Base-by-base conservation (phyloP, 2,329 filamentous ascomycete species). In the Xylaria sp. region DNA sequence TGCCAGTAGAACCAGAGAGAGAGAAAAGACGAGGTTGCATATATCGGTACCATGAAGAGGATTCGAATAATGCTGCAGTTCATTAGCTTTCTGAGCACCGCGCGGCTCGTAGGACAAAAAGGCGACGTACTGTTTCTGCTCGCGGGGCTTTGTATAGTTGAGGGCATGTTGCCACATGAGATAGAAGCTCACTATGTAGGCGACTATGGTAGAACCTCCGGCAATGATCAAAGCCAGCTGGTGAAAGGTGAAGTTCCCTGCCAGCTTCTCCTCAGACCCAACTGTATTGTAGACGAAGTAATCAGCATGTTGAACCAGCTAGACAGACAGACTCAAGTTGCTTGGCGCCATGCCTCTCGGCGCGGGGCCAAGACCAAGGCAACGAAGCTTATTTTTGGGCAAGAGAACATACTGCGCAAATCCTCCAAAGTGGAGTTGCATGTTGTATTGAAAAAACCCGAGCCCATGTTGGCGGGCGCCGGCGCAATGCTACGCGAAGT, bases 11-110 rank as follows among this genome's bases (percentile, higher is more conserved):
- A 94, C 73, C 87, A 85, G 74, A 93, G 89, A 69, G 90, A 90
- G 46, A 95, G 85, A 77, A 92, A 92, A 41, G 92, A 90, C 23
- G 94, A 90, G 48, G 90, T 84, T 60, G 91, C 86, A 80, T 97
- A 97, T 70, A 97, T 85, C 48, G 94, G 94, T 59, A 97, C 88
- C 92, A 97, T 95, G 79, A 94, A 90, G 32, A 97, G 86, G 73
- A 97, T 95, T 58, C 94, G 92, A 75, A 97, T 94, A 76, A 96
- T 94, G 78, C 76, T 77, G 50, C 13, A 2, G 20, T 15, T 23
- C 58, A 90, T 93, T 74, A 57, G 57, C 44, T 58, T 20, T 37
- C 66, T 57, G 13, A 62, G 58, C 28, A 23, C 23, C 34, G 56
- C 6, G 4, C 6, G 4, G 25, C 23, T 9, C n/a, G 65, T 66